Percentiles rank a stretch among this genome's conserved stretches.
Conservation (phyloP, 352 stramenopile species). For the Globisporangium rhizosaccharum region DNA sequence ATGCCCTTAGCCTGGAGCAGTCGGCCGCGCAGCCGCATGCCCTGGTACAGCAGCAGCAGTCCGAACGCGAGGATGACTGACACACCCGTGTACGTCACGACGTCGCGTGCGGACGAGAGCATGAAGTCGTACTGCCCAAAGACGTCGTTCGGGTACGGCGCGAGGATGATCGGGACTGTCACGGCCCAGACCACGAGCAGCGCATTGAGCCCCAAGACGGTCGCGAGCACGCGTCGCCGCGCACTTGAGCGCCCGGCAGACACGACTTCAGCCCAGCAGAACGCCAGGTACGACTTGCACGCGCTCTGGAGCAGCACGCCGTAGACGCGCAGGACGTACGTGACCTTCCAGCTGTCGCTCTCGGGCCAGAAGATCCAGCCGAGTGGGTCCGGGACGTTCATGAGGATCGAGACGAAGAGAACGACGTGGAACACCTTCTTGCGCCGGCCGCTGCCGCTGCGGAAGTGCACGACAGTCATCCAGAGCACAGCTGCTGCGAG, state of each 20-base stretch:
- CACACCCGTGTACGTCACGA: conserved; percentile 57
- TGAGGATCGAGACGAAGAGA: conserved; percentile 52
- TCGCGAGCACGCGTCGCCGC: conserved; percentile 41
- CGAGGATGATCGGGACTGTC: conserved; percentile 44
- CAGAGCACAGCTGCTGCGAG: conserved; percentile 56
- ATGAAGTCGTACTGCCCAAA: conserved; percentile 68
- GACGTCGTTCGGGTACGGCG: conserved; percentile 43
- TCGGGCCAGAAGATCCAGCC: conserved; percentile 55
- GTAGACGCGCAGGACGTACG: conserved; percentile 65
- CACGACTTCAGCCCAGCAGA: conserved; percentile 80
- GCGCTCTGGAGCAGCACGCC: conserved; percentile 63
- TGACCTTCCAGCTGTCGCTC: conserved; percentile 55
- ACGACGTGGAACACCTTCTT: conserved; percentile 76
- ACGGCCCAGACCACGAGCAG: conserved; percentile 59
- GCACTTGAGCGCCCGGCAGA: conserved; percentile 59
- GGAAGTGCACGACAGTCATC: conserved; percentile 59
- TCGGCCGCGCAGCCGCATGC: conserved; percentile 60
- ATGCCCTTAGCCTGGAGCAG: conserved; percentile 68
- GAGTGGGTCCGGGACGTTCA: conserved; percentile 62
- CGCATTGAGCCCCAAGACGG: conserved; percentile 54
- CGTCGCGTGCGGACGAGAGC: conserved; percentile 34
- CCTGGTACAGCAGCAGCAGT: conserved; percentile 65
- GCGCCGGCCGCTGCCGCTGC: conserved; percentile 33
- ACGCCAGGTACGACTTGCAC: conserved; percentile 77
- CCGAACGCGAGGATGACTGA: conserved; percentile 61